These are phyloP conservation scores for Hemileccinum impolitum DNA, from an alignment of 768 basidiomycete genomes.

Conservation along the genomic window DNA sequence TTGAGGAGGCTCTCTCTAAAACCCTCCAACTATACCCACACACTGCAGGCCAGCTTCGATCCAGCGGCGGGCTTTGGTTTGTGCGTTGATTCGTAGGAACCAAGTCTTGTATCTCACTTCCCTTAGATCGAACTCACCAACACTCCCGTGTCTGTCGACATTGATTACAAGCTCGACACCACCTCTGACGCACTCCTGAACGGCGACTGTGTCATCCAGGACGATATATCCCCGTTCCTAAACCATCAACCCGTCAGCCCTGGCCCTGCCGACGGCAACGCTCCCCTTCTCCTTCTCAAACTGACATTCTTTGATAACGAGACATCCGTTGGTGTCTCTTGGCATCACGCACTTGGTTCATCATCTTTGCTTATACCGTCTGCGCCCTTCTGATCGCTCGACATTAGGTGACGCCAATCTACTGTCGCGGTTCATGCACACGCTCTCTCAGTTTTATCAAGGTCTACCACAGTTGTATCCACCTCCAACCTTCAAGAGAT, in stretches of 20 bases:
- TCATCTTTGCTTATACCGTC: neutral
- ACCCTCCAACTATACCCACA: constrained; percentile 25
- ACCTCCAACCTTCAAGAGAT: constrained; percentile 25
- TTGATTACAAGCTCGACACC: constrained; percentile 6
- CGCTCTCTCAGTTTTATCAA: constrained; percentile 31
- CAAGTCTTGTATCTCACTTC: neutral
- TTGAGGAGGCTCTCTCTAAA: constrained; percentile 23
- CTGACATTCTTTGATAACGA: constrained; percentile 21
- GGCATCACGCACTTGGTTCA: constrained; percentile 34
- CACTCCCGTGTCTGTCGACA: constrained; percentile 14
- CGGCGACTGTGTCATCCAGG: constrained; percentile 28
- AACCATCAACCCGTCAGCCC: constrained; percentile 14
- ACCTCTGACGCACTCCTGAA: constrained; percentile 10
- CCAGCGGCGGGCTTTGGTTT: constrained; percentile 13
- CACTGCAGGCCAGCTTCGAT: constrained; percentile 21
- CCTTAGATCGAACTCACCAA: constrained; percentile 24
- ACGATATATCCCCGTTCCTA: constrained; percentile 18
- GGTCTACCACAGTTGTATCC: constrained; percentile 6
- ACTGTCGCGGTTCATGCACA: constrained; percentile 29
- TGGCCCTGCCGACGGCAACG: constrained; percentile 14
- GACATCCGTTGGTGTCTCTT: constrained; percentile 32
- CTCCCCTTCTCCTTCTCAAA: constrained; percentile 27
- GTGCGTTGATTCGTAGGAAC: constrained; percentile 9
- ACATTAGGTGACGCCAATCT: constrained; percentile 27
- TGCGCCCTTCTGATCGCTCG: neutral